Evolutionary conservation across 495 filamentous ascomycete species (phyloP), one percentile per base, ranked within the genome.

Genomic region (Elaphomyces granulatus): DNA sequence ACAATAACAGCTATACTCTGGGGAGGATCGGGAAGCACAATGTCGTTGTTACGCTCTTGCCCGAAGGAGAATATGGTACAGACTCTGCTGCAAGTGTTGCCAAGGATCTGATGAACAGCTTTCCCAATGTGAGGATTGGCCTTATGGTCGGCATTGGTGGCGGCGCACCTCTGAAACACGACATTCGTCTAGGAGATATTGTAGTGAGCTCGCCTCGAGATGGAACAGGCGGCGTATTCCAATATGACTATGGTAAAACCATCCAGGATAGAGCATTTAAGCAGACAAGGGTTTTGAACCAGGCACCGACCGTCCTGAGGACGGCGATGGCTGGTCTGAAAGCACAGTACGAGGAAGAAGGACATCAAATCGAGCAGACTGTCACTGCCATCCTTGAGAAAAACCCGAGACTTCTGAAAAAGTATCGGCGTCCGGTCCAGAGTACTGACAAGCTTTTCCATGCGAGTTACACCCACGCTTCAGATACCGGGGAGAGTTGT

Each of bases 131-230:
- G n/a, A 42, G 56, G 18, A 47, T 70, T 37, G 47, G 58, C n/a
- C 48, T 75, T 23, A 64, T 71, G 50, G 63, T 72, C 6, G 67
- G 65, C 10, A 64, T 68, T 34, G 64, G 56, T 12, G 66, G 61
- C 2, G 50, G 57, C 2, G 60, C 64, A 15, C 6, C 6, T 12
- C 6, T 6, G 12, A 28, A 28, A 6, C 36, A 51, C 26, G 62
- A 68, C 38, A 55, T 71, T 2, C 57, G 57, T 9, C 55, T 69
- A 2, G 65, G 65, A 7, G 65, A 67, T 43, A 46, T 67, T 16
- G 60, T 66, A 3, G 49, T 67, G 16, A 54, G 63, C 38, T 30
- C 42, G 32, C 37, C 46, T 9, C 20, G 30, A 17, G 36, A 31
- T 4, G 15, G 17, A 3, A 20, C 19, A 8, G 30, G 6, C 47